These are phyloP conservation scores for Plenodomus biglobosus DNA, from an alignment of 2,329 filamentous ascomycete species.

Conservation along the genomic window DNA sequence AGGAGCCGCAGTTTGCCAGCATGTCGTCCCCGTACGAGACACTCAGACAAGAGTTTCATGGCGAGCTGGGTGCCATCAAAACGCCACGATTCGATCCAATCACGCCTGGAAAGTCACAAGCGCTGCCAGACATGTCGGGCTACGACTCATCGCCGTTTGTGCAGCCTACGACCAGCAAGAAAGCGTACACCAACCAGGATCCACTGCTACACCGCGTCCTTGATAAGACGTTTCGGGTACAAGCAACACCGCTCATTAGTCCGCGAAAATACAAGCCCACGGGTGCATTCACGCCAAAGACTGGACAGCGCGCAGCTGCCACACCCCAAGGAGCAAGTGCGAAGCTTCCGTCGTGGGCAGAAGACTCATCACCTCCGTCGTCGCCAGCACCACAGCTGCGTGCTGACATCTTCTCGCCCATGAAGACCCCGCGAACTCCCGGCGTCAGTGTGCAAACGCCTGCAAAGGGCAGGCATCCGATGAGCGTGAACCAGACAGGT, in stretches of 20 bases:
- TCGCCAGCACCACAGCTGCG: slow-evolving; percentile 76
- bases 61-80: slow-evolving; percentile 57
- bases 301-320: slow-evolving; percentile 31
- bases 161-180: slow-evolving; percentile 44
- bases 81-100: slow-evolving; percentile 36
- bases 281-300: slow-evolving; percentile 42
- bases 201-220: slow-evolving; percentile 87
- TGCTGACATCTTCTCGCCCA: slow-evolving; percentile 80
- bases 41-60: slow-evolving; percentile 68
- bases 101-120: slow-evolving; percentile 40
- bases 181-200: slow-evolving; percentile 57
- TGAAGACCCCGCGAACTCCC: slow-evolving; percentile 67
- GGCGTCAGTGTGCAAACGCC: slow-evolving; percentile 84
- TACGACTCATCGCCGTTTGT: slow-evolving; percentile 56
- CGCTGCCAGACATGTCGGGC: slow-evolving; percentile 47
- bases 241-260: slow-evolving; percentile 85
- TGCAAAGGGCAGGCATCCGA: slow-evolving; percentile 41
- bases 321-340: slow-evolving; percentile 27
- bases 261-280: slow-evolving; percentile 50
- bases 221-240: slow-evolving; percentile 92
- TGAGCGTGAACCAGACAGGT: slow-evolving; percentile 54
- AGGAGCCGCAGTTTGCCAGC: slow-evolving; percentile 57
- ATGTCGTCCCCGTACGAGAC: slow-evolving; percentile 77
- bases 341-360: slow-evolving; percentile 30
- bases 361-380: slow-evolving; percentile 53